Conservation (phyloP, 257 asterid genomes). For the Solanum chilense region DNA sequence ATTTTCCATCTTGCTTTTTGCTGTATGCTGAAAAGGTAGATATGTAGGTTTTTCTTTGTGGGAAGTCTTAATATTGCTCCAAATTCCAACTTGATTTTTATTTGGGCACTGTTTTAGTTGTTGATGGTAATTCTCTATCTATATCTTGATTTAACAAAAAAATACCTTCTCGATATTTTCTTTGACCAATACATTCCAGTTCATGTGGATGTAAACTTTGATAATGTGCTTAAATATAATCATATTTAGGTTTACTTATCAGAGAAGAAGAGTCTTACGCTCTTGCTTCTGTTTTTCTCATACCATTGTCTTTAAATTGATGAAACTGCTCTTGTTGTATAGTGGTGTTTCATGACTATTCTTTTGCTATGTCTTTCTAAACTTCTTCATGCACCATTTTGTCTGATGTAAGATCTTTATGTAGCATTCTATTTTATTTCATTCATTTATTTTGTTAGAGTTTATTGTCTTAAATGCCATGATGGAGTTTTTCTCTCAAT, state of each 20-base stretch:
- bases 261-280: neutral
- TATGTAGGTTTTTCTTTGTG: neutral
- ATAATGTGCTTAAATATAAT: neutral
- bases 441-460: neutral
- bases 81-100: neutral
- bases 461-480: neutral
- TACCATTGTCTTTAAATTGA: neutral
- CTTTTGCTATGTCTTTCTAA: neutral
- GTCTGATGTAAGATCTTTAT: neutral
- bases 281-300: neutral
- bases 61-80: neutral
- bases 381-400: neutral
- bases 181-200: neutral
- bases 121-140: neutral
- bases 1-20: constrained; percentile 63
- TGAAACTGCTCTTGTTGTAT: neutral
- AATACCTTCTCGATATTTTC: neutral
- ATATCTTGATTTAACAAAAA: neutral
- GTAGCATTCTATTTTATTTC: neutral
- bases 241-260: neutral
- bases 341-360: neutral
- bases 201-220: neutral
- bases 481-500: neutral
- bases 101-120: neutral
- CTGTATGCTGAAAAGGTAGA: constrained; percentile 75